phyloP scores from a whole-genome alignment of 108 stramenopile species.

The Skeletonema marinoi region DNA sequence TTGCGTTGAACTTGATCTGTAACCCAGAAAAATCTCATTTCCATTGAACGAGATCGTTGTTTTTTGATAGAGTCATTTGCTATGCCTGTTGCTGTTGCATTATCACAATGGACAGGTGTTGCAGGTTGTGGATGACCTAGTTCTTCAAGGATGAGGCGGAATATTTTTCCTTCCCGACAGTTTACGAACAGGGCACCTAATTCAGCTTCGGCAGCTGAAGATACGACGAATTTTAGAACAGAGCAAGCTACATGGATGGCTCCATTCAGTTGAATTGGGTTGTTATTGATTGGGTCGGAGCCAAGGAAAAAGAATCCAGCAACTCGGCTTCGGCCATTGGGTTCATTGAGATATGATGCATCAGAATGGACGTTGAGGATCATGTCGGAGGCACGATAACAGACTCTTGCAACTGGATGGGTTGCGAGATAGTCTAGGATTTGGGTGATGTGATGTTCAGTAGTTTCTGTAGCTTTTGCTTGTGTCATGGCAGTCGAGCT shows the following conservation, averaged over 20 bases:
- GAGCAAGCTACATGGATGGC: slow-evolving; percentile 26
- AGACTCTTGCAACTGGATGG: slow-evolving; percentile 45
- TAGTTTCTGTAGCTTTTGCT: slow-evolving; percentile 11
- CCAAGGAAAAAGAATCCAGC: no score
- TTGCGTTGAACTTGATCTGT: no score
- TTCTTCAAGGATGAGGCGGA: slow-evolving; percentile 28
- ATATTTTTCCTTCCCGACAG: slow-evolving; percentile 31
- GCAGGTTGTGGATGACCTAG: no score
- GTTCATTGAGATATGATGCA: no score
- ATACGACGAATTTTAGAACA: slow-evolving; percentile 34
- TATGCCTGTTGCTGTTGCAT: no score
- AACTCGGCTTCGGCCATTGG: no score
- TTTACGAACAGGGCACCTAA: slow-evolving; percentile 48
- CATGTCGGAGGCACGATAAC: slow-evolving; percentile 44
- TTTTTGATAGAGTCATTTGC: no score
- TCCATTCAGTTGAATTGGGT: no score
- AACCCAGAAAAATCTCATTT: no score
- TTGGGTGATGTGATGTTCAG: slow-evolving; percentile 9
- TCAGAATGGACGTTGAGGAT: no score
- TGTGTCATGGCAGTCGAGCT: slow-evolving; percentile 18
- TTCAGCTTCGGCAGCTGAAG: slow-evolving; percentile 57
- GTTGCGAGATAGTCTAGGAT: slow-evolving; percentile 47
- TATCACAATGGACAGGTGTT: no score
- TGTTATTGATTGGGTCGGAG: slow-evolving; percentile 12
- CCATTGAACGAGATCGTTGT: no score